Base-by-base conservation (phyloP, 805 yeast species). In the Ogataea kodamae region DNA sequence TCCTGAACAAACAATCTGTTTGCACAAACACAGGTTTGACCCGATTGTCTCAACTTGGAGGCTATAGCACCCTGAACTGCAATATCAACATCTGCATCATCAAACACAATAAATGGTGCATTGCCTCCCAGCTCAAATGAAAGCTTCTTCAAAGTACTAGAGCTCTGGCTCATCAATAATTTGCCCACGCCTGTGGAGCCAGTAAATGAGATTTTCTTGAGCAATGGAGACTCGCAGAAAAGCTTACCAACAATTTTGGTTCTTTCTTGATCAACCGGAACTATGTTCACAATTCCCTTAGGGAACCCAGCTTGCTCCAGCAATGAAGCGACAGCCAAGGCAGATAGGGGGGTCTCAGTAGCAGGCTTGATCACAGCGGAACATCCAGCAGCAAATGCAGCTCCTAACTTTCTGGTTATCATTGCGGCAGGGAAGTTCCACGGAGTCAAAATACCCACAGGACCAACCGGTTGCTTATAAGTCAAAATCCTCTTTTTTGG, bases 381-480 rank as follows among this genome's bases (percentile, higher is more conserved):
- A 57, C 90, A 82, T 2, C 92, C 94, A 10, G 84, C 82, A 11
- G 92, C 89, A 18, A 80, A 51, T 2, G 86, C 87, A 19, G 90
- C 87, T 13, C 82, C 89, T 32, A 78, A 60, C 52, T 81, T 81
- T 45, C 88, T 64, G 5, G 87, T 70, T 41, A 80, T 78, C 89
- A 81, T 81, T 3, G 89, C 85, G 14, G 76, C 61, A 3, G 94
- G 94, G 59, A 83, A 84, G 58, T 84, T 83, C 92, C 92, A 83
- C 3, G 92, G 92, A 3, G 90, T 80, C 49, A 83, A 56, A 34
- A 83, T 74, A 7, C 88, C 89, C 47, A 83, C 81, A 1, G 81
- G 88, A 6, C 94, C 94, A 30, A 83, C 65, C n/a, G 94, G 90
- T 54, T 81, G 87, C 47, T 76, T 72, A 40, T 76, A 46, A 4